Percentiles rank a stretch among this genome's conserved stretches.
Conservation (phyloP, 805 yeast genomes). For the Kodamaea kaohsiungensis region DNA sequence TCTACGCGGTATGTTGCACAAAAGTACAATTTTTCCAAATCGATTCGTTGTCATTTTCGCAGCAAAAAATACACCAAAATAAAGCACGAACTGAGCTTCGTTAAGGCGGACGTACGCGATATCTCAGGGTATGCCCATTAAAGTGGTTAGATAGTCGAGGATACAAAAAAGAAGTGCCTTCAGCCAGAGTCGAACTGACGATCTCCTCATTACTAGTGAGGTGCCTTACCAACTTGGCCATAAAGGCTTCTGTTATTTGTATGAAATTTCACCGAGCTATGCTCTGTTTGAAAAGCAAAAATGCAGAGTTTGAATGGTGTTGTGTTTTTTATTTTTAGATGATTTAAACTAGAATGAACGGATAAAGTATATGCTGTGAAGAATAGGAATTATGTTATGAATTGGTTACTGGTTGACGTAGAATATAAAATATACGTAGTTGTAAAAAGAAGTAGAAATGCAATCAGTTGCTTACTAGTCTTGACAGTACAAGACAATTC, state of each 20-base stretch:
- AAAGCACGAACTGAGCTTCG: background rate
- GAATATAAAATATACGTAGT: too few relatives aligned
- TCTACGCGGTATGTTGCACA: background rate
- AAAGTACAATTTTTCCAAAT: background rate
- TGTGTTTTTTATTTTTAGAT: too few relatives aligned
- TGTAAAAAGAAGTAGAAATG: too few relatives aligned
- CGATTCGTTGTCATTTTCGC: background rate
- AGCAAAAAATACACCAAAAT: background rate
- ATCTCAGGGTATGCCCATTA: background rate
- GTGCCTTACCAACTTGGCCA: slow-evolving; percentile 3
- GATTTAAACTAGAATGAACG: too few relatives aligned
- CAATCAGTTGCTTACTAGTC: too few relatives aligned
- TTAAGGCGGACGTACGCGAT: background rate
- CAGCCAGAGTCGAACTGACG: slow-evolving; percentile 4
- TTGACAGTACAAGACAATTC: too few relatives aligned
- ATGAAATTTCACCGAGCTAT: background rate
- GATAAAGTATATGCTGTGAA: too few relatives aligned
- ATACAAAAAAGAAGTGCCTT: background rate
- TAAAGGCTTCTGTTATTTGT: background rate
- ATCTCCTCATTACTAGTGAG: slow-evolving; percentile 3
- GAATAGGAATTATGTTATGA: too few relatives aligned
- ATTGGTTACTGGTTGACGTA: too few relatives aligned
- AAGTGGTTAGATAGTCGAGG: background rate
- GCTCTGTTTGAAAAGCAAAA: background rate
- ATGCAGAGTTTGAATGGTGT: background rate